Evolutionary conservation across 805 yeast species (phyloP).

Genomic region (Myxozyma neglecta): DNA sequence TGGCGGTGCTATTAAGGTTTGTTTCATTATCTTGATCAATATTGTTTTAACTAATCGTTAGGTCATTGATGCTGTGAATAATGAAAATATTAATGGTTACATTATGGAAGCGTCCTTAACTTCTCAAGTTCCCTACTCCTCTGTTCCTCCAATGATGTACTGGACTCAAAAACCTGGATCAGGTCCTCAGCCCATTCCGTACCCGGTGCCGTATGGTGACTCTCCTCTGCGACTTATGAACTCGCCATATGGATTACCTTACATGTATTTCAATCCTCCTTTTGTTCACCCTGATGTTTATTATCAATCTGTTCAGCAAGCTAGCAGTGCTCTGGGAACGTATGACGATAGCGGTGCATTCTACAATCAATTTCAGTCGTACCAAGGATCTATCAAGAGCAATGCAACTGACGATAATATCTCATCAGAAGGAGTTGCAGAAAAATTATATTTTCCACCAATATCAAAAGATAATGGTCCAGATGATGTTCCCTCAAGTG

Average conservation of each 20-base stretch:
- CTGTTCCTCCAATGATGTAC: background rate
- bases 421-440: background rate
- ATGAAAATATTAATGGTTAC: slow-evolving; percentile 4
- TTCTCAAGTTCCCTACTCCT: background rate
- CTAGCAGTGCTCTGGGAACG: background rate
- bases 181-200: background rate
- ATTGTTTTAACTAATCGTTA: background rate
- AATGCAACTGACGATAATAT: background rate
- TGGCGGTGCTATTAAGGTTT: slow-evolving; percentile 14
- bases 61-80: background rate
- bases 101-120: background rate
- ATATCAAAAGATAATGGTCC: background rate
- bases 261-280: background rate
- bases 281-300: background rate
- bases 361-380: background rate
- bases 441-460: background rate
- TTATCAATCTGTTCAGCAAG: background rate
- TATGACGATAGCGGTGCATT: background rate
- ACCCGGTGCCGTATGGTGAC: background rate
- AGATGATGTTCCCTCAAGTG: background rate
- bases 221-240: background rate
- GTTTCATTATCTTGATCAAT: background rate
- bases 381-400: background rate
- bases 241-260: background rate
- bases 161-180: slow-evolving; percentile 7